Base-by-base conservation (phyloP, 2,329 filamentous ascomycete genomes). In the Anthostomella pinea region DNA sequence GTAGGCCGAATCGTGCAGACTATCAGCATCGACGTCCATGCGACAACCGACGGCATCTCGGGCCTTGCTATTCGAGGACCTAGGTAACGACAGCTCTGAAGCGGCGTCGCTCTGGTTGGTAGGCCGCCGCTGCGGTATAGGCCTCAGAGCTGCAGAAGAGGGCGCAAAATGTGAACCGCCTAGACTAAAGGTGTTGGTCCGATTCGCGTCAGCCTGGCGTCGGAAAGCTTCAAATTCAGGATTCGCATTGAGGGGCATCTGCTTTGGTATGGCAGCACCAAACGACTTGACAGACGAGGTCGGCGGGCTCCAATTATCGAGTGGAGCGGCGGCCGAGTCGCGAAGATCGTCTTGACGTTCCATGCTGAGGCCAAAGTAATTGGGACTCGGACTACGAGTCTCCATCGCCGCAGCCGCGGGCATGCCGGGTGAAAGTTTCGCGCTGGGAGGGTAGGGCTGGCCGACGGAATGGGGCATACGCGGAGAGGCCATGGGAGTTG, bases 181-280 rank as follows among this genome's bases (percentile, higher is more conserved):
- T 7, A 83, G 60, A 21, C 59, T 69, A 48, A 78, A 78, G 24
- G 64, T 64, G 30, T 61, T 68, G 31, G 67, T 63, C 27, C 66
- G 65, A 49, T 81, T 82, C 22, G 76, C 70, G 53, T 90, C 85
- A n/a, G 79, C 76, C 54, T 88, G 83, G 46, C 74, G 79, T 50
- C 73, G 75, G 58, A 94, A 91, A 3, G 84, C 83, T 58, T 91
- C 87, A 46, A 85, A 91, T n/a, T 89, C 83, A 6, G 85, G 77
- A 52, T 90, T 89, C 21, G 83, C 79, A 52, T 91, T 85, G 33
- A 87, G 66, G 0, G 86, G 76, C 6, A 88, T 66, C 46, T 82
- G 75, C 45, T 80, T 80, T 3, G 87, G 85, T 7, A 85, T 75
- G 3, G 77, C 75, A 11, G 81, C 77, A 14, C 73, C 77, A 35